Evolutionary conservation across 2,329 filamentous ascomycete species (phyloP).

Genomic region (Ophiostoma tasmaniense): DNA sequence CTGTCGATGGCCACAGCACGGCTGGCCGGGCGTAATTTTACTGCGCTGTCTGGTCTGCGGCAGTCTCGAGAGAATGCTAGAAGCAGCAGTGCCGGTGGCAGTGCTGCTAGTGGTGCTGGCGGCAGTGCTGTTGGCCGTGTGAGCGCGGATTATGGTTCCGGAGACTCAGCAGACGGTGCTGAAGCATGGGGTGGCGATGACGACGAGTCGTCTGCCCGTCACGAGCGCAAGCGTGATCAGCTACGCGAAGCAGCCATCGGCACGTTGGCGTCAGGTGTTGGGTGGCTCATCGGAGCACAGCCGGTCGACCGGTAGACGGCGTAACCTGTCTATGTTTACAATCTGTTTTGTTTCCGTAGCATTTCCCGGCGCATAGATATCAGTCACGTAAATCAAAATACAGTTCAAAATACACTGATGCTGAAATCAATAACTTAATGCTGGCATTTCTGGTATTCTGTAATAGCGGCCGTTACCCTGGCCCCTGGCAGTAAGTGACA

Average conservation of each 20-base stretch:
- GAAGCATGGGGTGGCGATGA: constrained; percentile 15
- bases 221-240: constrained; percentile 63
- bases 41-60: constrained; percentile 46
- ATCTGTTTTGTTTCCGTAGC: too few species aligned
- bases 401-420: not conserved
- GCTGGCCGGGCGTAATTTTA: constrained; percentile 50
- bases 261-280: constrained; percentile 58
- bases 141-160: constrained; percentile 16
- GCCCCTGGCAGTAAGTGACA: not conserved
- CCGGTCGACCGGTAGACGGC: constrained; percentile 25
- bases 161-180: constrained; percentile 5
- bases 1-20: constrained; percentile 53
- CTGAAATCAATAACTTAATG: not conserved
- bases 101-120: constrained; percentile 21
- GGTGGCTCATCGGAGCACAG: constrained; percentile 57
- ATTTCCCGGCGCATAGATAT: not conserved
- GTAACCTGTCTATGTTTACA: not conserved
- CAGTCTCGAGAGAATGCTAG: constrained; percentile 29
- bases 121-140: not conserved
- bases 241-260: constrained; percentile 57
- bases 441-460: not conserved
- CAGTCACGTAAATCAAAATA: not conserved
- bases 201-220: constrained; percentile 16
- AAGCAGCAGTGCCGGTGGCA: constrained; percentile 26
- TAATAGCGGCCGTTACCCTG: not conserved